A percentile compares a stretch with the other conserved stretches of the same genome.
Evolutionary conservation across 78 protist genomes (phyloP).

Genomic region (Dictyostelium citrinum): DNA sequence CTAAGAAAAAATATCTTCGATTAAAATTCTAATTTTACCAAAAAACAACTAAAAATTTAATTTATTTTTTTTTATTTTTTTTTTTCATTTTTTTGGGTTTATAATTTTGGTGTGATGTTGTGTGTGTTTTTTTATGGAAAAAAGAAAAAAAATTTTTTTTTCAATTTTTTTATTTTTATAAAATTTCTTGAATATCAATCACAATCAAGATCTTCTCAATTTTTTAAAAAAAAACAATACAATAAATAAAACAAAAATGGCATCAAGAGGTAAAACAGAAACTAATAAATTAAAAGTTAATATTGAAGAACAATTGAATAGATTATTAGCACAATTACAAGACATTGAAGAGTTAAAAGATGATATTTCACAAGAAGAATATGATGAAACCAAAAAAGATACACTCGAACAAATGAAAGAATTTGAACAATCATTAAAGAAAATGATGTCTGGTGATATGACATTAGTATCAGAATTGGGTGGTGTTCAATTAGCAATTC

Average conservation of each 20-base stretch:
- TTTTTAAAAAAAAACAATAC: neutral
- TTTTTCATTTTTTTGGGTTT: neutral
- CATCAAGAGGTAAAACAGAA: constrained; percentile 78
- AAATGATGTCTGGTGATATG: constrained; percentile 86
- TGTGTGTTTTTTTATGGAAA: no score
- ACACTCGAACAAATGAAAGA: constrained; percentile 88
- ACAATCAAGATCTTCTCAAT: neutral
- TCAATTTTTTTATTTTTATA: neutral
- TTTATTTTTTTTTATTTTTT: neutral
- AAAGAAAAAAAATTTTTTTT: neutral
- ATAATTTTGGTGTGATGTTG: neutral
- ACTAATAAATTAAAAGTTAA: constrained; percentile 65
- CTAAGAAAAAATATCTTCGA: neutral
- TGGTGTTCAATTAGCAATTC: constrained; percentile 86
- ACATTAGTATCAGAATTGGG: constrained; percentile 87
- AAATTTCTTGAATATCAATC: neutral
- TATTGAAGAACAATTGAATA: constrained; percentile 81
- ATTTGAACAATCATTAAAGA: constrained; percentile 76
- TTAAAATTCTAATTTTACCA: neutral
- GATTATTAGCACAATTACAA: constrained; percentile 76
- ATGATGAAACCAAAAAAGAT: constrained; percentile 77
- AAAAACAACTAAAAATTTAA: neutral
- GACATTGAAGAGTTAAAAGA: constrained; percentile 76
- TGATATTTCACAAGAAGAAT: constrained; percentile 80
- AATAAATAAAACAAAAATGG: constrained; percentile 1